Evolutionary conservation across 208 protist genomes (phyloP), one percentile per base, ranked within the genome.

Genomic region (Endotrypanum monterogeii): DNA sequence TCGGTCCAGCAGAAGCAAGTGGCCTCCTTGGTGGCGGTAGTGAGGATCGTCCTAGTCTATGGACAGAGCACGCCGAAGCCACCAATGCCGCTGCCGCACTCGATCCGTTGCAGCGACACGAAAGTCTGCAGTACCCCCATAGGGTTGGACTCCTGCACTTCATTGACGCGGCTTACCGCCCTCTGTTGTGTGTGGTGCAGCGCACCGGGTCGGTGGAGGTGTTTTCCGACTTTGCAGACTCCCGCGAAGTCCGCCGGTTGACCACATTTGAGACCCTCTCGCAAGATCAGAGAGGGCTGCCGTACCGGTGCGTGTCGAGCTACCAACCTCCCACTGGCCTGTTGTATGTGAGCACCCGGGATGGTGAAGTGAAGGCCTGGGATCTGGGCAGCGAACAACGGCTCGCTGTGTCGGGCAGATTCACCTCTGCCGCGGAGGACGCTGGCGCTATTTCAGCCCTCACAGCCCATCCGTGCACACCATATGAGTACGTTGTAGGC

Each of bases 121-220:
- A 55, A 14, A 55, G 60, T 46, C 70, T 67, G 25, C 76, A 75
- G 54, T 68, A 50, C 70, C 68, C 67, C 70, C 71, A 80, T 65
- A 56, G 70, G 44, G 71, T 93, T 32, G 82, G 74, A 25, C 86
- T 83, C 51, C 48, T 94, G 67, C 92, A 96, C 82, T 68, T 94
- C 54, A 71, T 96, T 23, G 92, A 96, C 68, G 74, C 84, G 41
- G 83, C 87, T 3, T 82, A 90, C 56, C 87, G 68, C 51, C 71
- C 87, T 20, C 68, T 96, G 51, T 80, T 96, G 35, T 96, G 92
- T 68, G 83, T 78, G 4, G 90, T 96, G 61, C 83, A 83, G 55
- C 87, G 85, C 71, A 87, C 83, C 14, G 92, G 92, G 11, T 78
- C 83, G 2, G 89, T 94, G 11, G 83, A 90, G 73, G 55, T 96